Evolutionary conservation across 495 filamentous ascomycete genomes (phyloP).

Genomic region (Pyrenopolyporus hunteri): DNA sequence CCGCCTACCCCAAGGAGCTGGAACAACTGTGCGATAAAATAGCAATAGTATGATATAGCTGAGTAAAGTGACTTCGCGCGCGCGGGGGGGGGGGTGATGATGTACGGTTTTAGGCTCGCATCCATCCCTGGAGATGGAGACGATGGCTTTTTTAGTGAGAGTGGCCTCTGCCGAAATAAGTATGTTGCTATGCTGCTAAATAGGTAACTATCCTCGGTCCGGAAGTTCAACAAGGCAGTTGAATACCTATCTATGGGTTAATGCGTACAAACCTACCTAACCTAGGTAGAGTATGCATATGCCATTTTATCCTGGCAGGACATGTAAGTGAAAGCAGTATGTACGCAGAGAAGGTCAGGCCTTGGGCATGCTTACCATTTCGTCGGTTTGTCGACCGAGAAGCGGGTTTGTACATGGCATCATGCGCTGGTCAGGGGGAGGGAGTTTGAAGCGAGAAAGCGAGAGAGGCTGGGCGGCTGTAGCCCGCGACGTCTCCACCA

Average conservation of each 20-base stretch:
- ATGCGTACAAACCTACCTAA: background rate
- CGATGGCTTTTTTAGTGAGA: too few species aligned
- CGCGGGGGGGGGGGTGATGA: conserved; percentile 8
- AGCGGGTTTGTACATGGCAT: conserved; percentile 12
- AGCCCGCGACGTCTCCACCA: conserved; percentile 13
- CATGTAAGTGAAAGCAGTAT: too few species aligned
- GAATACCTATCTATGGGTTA: background rate
- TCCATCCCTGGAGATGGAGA: background rate
- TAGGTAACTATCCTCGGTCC: background rate
- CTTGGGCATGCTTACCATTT: conserved; percentile 15
- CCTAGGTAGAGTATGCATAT: background rate
- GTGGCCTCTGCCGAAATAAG: conserved; percentile 13
- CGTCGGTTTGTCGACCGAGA: conserved; percentile 15
- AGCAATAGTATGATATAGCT: conserved; percentile 25
- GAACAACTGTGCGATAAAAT: conserved; percentile 21
- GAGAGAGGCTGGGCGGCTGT: conserved; percentile 17
- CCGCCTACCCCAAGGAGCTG: conserved; percentile 14
- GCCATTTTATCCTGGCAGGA: conserved; percentile 3
- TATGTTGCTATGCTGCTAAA: conserved; percentile 4
- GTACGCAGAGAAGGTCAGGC: background rate
- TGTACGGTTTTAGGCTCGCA: background rate
- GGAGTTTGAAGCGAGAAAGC: conserved; percentile 9
- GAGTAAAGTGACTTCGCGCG: conserved; percentile 14
- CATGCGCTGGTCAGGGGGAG: conserved; percentile 14
- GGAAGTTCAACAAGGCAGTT: background rate